Evolutionary conservation across 257 asterid species (phyloP).

Genomic region (Ilex asprella): DNA sequence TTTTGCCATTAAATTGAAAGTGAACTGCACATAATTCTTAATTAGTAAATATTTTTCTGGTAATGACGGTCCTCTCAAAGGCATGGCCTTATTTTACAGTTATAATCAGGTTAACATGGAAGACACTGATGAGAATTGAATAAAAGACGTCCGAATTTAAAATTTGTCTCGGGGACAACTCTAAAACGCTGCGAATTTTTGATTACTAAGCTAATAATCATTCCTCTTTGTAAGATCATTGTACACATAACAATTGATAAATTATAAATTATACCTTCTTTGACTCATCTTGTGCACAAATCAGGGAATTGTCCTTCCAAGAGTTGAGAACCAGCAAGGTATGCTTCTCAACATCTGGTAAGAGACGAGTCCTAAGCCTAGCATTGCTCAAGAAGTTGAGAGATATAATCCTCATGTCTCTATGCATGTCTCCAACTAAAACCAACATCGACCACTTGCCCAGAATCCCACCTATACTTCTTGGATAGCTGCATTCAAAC

Average conservation of each 20-base stretch:
- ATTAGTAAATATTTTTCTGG: no score
- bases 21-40: constrained; percentile 39
- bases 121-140: no score
- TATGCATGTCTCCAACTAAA: constrained; percentile 87
- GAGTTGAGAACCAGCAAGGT: constrained; percentile 62
- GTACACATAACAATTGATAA: no score
- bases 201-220: no score
- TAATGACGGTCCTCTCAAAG: no score
- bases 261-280: constrained; percentile 42
- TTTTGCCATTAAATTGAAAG: constrained; percentile 87
- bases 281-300: constrained; percentile 87
- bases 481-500: constrained; percentile 87
- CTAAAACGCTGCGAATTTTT: no score
- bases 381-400: constrained; percentile 75
- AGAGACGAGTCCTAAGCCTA: constrained; percentile 59
- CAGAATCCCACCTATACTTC: constrained; percentile 90
- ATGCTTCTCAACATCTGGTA: constrained; percentile 68
- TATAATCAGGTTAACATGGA: no score
- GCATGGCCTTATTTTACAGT: no score
- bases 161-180: no score
- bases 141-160: no score
- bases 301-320: constrained; percentile 46
- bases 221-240: no score
- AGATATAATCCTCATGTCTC: constrained; percentile 80
- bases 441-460: constrained; percentile 98